Evolutionary conservation across 2,329 filamentous ascomycete species (phyloP).

Genomic region (Sclerotinia nivalis): DNA sequence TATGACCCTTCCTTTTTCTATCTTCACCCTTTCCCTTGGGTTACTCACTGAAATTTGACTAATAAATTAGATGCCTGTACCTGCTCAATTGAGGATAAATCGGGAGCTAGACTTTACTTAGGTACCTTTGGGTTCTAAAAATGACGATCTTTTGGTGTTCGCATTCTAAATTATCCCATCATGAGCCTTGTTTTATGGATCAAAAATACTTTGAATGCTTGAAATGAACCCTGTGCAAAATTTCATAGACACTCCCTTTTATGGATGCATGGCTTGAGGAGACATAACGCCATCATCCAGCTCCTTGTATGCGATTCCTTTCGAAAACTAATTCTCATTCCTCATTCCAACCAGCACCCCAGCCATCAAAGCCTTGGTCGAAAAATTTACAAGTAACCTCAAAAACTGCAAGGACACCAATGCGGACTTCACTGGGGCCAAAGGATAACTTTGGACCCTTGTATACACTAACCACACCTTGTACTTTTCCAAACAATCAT

Average conservation of each 20-base stretch:
- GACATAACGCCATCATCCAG: slow-evolving; percentile 6
- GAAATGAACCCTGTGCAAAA: slow-evolving; percentile 1
- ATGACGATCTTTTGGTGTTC: slow-evolving; percentile 2
- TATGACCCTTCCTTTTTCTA: neutral
- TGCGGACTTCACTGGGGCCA: slow-evolving; percentile 17
- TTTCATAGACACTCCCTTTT: slow-evolving; percentile 9
- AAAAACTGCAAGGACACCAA: slow-evolving; percentile 18
- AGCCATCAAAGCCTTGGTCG: neutral
- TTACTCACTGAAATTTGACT: neutral
- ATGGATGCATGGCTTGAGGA: neutral
- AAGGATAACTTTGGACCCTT: slow-evolving; percentile 19
- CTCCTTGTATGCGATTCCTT: slow-evolving; percentile 12
- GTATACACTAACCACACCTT: slow-evolving; percentile 7
- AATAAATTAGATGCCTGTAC: slow-evolving; percentile 3
- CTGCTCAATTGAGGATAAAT: neutral
- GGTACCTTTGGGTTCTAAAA: slow-evolving; percentile 8
- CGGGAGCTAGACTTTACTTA: slow-evolving; percentile 8
- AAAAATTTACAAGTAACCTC: slow-evolving; percentile 6
- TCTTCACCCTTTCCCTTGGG: slow-evolving; percentile 25
- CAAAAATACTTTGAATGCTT: neutral
- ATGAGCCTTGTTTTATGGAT: slow-evolving; percentile 17
- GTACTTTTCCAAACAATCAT: slow-evolving; percentile 20
- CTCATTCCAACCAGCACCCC: slow-evolving; percentile 13
- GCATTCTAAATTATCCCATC: neutral
- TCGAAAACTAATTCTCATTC: neutral